Base-by-base conservation (phyloP, 2,329 filamentous ascomycete genomes). In the Curvularia lunata region DNA sequence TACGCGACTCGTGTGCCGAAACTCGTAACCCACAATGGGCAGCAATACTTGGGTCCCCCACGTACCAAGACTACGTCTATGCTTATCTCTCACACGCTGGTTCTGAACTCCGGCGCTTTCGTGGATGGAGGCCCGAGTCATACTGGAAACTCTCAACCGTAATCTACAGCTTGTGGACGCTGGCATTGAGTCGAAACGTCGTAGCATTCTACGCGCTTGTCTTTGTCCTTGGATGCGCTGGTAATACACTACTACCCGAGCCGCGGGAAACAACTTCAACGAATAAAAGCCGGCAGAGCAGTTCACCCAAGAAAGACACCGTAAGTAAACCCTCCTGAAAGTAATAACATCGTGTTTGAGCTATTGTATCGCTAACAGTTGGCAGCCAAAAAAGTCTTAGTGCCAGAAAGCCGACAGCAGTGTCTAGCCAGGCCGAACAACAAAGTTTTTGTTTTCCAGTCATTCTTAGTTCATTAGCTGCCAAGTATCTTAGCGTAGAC, bases 71-170 rank as follows among this genome's bases (percentile, higher is more conserved):
- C 19, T 53, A 56, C 30, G 2, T 40, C 30, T 8, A 52, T 13
- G 42, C 46, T 5, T 41, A 48, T 4, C 12, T 25, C 34, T 37
- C 48, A n/a, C 16, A n/a, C 19, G 9, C 48, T 23, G 7, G 25
- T n/a, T 34, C 40, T 27, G 16, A 28, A 4, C 25, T 49, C 8
- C 50, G 25, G 13, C 16, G 9, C 21, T 18, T 42, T 13, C 12
- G 27, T 13, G 40, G 6, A 42, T 41, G 19, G 59, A 55, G 9
- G n/a, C 12, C 2, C 7, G 32, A 34, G n/a, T 34, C 32, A 27
- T 60, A 56, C 25, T 65, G 57, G 62, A 57, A 58, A 16, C 27
- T 59, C 10, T 42, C 23, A 12, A 51, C 57, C 7, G 18, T 65
- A 10, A n/a, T 61, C 7, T 61, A 63, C 21, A 38, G 57, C 19